Base-by-base conservation (phyloP, 129 eudicot genomes). In the Escallonia herrerae region DNA sequence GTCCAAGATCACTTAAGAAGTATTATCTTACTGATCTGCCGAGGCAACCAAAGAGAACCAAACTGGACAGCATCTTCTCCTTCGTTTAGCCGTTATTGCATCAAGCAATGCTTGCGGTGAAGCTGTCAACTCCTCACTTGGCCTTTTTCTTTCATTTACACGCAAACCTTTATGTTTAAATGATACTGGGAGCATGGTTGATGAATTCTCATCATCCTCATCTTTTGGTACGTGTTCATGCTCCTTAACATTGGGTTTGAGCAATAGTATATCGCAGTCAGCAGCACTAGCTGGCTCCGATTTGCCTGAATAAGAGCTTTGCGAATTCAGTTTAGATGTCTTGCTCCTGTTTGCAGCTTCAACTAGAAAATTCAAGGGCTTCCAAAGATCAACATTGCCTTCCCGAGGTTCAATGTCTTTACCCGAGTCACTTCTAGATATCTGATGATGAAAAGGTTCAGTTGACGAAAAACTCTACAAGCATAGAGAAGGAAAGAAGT, bases 341-440 rank as follows among this genome's bases (percentile, higher is more conserved):
- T 87, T 87, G 45, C 87, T 84, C 79, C 83, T 77, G 61, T 84
- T 87, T 77, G 95, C 91, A 38, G 71, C 97, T 79, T 87, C 97
- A 58, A 78, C 87, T 48, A 86, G 66, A 82, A 79, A 90, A 72
- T 78, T 82, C 67, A 82, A 81, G 11, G 95, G 87, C 58, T 87
- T 84, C 93, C 90, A 84, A 22, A 61, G 71, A 76, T 84, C 95
- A 70, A 64, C 78, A 64, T 86, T 81, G 38, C 79, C 84, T 62
- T 83, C 87, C 83, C 87, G 69, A 15, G 83, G 50, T 60, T 79
- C 80, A 60, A 69, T 60, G 8, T 73, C 69, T 53, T 75, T 79
- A 39, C 70, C 75, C 67, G 69, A 67, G 60, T 68, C 86, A 62
- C 75, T 79, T 66, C 73, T 74, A 46, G 83, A 75, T 39, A 66